These are phyloP conservation scores for Phlebiopsis gigantea DNA, from an alignment of 768 basidiomycete species.

Conservation along the genomic window DNA sequence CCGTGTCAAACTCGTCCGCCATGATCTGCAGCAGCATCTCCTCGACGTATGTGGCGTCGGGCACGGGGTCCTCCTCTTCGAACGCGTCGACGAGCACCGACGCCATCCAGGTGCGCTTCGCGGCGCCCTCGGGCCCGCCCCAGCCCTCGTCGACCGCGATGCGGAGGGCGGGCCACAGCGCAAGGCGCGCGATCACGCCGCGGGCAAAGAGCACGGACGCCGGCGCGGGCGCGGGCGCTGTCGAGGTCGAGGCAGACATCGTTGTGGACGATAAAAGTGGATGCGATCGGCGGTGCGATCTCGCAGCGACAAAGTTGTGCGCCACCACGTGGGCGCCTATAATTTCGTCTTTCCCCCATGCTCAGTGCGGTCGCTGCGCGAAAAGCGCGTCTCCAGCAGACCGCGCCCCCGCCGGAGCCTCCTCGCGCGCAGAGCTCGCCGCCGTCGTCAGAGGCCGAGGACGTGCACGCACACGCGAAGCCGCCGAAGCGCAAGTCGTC, in stretches of 20 bases:
- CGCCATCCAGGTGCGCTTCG: constrained; percentile 84
- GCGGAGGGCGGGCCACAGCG: constrained; percentile 80
- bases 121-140: constrained; percentile 70
- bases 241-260: constrained; percentile 16
- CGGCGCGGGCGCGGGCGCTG: constrained; percentile 32
- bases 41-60: constrained; percentile 76
- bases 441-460: constrained; percentile 9
- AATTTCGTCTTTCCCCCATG: constrained; percentile 33
- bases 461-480: constrained; percentile 16
- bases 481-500: constrained; percentile 42
- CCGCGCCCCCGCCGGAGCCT: constrained; percentile 8
- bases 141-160: constrained; percentile 82
- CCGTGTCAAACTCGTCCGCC: constrained; percentile 81
- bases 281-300: too few relatives aligned
- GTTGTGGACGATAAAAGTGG: too few relatives aligned
- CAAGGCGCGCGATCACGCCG: constrained; percentile 76
- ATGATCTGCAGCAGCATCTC: constrained; percentile 79
- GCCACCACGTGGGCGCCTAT: not conserved
- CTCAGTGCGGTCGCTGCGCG: constrained; percentile 71
- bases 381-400: constrained; percentile 41
- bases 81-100: constrained; percentile 77
- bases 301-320: not conserved
- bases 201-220: constrained; percentile 75
- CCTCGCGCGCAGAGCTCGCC: constrained; percentile 11
- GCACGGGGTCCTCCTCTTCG: constrained; percentile 40